Base-by-base conservation (phyloP, 441 rosid species). In the Melastoma candidum region DNA sequence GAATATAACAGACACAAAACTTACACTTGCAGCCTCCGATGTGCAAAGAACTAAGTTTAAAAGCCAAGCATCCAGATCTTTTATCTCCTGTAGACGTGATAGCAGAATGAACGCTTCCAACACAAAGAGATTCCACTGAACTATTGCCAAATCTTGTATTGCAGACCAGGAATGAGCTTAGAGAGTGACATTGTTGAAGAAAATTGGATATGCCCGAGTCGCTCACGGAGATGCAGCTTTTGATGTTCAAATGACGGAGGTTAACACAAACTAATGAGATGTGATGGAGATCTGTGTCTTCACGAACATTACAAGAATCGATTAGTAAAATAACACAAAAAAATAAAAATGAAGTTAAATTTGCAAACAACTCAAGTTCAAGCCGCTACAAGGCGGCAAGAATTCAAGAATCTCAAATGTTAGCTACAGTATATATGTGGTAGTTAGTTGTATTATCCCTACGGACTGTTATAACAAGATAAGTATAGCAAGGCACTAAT, bases 1-100 rank as follows among this genome's bases (percentile, higher is more conserved):
- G 22, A 17, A 17, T 17, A 17, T 17, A 17, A 17, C 22, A 17
- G 12, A 4, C 7, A 26, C 12, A 24, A 62, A 27, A 66, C 87
- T 68, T 51, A 88, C 97, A 79, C 52, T 72, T 74, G 71, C 95
- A 88, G 55, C 80, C 81, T 60, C 84, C 82, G 66, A 88, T 74
- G 68, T 85, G 97, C 64, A 88, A 75, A 29, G 52, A 71, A 64
- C 77, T 80, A 75, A 88, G 83, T 63, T 72, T 75, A 50, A 62
- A 55, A 25, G 87, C 83, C 74, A 75, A 45, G 1, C 77, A 58
- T 60, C 65, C 58, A 41, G 51, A 55, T 64, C 65, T 51, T 45
- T 66, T 60, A 56, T 76, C 60, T 61, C 53, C 77, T 41, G 12
- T 3, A 48, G 12, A 32, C 43, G 59, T 36, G 64, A 59, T 47